phyloP scores from a whole-genome alignment of 2,329 filamentous ascomycete species.

The Dothideomycetes sp. region DNA sequence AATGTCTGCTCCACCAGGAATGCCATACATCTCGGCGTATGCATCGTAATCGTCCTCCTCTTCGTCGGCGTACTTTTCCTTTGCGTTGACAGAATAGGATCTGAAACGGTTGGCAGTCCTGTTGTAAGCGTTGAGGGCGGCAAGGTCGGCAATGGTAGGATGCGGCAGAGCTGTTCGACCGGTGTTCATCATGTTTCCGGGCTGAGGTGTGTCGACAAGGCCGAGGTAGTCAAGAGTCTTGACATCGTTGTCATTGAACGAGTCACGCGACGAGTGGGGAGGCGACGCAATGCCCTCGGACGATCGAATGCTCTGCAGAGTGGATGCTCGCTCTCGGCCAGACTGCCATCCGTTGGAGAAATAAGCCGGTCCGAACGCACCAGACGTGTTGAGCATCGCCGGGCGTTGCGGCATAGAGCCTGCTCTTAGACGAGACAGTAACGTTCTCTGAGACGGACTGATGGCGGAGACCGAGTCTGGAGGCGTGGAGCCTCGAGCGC shows the following conservation, averaged over 20 bases:
- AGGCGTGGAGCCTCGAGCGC: constrained; percentile 21
- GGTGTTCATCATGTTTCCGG: constrained; percentile 28
- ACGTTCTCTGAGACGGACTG: constrained; percentile 18
- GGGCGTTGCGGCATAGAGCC: constrained; percentile 89
- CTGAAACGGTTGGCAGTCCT: constrained; percentile 80
- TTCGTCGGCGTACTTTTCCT: constrained; percentile 91
- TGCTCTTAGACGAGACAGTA: constrained; percentile 77
- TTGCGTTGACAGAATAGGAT: constrained; percentile 97
- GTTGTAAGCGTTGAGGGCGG: constrained; percentile 66
- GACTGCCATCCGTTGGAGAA: constrained; percentile 81
- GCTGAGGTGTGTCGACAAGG: constrained; percentile 85
- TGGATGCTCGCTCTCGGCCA: constrained; percentile 74
- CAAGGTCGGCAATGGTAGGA: constrained; percentile 60
- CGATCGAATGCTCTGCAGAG: constrained; percentile 81
- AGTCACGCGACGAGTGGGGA: constrained; percentile 76
- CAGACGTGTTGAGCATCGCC: constrained; percentile 50
- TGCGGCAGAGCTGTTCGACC: constrained; percentile 9
- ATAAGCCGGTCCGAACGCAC: constrained; percentile 77
- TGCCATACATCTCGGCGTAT: constrained; percentile 50
- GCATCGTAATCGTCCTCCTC: constrained; percentile 59
- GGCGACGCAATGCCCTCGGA: constrained; percentile 81
- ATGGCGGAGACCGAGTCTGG: constrained; percentile 11
- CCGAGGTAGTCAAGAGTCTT: constrained; percentile 93
- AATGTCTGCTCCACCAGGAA: constrained; percentile 48
- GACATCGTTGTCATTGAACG: constrained; percentile 76